Evolutionary conservation across 345 rosid species (phyloP), one percentile per base, ranked within the genome.

Genomic region (Heritiera littoralis): DNA sequence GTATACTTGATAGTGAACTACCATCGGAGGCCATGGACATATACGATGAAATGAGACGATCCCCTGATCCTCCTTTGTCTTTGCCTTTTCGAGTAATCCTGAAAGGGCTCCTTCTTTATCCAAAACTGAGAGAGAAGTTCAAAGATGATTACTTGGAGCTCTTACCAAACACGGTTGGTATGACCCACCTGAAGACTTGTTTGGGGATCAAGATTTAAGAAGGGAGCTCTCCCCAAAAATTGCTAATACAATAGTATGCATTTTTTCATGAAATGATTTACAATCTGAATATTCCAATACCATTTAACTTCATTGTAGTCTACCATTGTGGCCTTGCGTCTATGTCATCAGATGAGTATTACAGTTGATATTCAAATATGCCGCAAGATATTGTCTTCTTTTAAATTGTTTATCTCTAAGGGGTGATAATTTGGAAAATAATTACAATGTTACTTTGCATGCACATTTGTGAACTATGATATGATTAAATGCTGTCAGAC

Each of bases 141-240:
- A 96, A 96, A 83, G 91, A 90, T 10, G 98, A 94, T 72, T 92
- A 94, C 86, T 83, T 94, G 87, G 94, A 90, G 84, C 97, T 94
- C 77, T 94, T 92, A 78, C 98, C 98, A 2, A 87, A 86, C 77
- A 96, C 92, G 98, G 79, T 88, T 58, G 98, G 66, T 96, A 92
- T 59, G 98, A 92, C 61, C 95, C 95, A 5, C 96, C 95, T 0
- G 97, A 92, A 79, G 98, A 92, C 84, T 80, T 92, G 86, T 89
- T 91, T 11, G 93, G 82, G 76, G 95, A 89, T 79, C 84, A 82
- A 55, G 89, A 88, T 14, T 67, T 35, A 28, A 78, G 77, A 67
- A 79, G 75, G 4, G 89, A 88, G 32, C 23, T 7, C 12, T 8
- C 30, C 38, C 54, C 32, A n/a, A 68, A 35, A 45, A 10, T 68